Evolutionary conservation across 495 filamentous ascomycete genomes (phyloP).

Genomic region (Annulohypoxylon bovei): DNA sequence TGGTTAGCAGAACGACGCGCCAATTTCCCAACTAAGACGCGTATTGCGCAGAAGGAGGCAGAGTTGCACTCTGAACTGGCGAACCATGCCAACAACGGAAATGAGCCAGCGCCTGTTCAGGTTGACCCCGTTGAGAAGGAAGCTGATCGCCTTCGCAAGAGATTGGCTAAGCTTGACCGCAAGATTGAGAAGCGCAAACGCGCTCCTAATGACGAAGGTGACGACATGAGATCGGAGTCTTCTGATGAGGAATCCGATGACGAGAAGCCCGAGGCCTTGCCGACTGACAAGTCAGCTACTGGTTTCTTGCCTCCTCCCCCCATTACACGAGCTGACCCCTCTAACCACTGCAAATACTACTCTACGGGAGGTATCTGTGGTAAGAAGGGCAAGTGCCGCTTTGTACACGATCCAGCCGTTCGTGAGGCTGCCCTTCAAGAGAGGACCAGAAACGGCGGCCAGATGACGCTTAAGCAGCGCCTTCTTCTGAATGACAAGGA

Average conservation of each 20-base stretch:
- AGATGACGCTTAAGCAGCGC: constrained; percentile 65
- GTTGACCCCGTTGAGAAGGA: constrained; percentile 57
- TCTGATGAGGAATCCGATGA: constrained; percentile 55
- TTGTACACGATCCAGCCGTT: constrained; percentile 65
- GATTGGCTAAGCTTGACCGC: constrained; percentile 62
- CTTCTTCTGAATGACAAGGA: constrained; percentile 66
- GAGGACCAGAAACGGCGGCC: constrained; percentile 62
- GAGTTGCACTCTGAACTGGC: constrained; percentile 14
- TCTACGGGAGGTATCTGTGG: constrained; percentile 68
- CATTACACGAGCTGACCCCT: constrained; percentile 59
- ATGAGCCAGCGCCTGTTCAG: constrained; percentile 29
- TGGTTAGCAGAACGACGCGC: constrained; percentile 85
- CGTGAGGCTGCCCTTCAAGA: constrained; percentile 63
- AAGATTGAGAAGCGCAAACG: constrained; percentile 66
- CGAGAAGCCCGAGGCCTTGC: constrained; percentile 60
- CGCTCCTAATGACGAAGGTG: constrained; percentile 64
- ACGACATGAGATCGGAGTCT: constrained; percentile 61
- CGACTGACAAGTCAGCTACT: constrained; percentile 42
- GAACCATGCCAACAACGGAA: constrained; percentile 41
- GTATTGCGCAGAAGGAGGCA: constrained; percentile 60
- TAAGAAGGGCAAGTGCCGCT: constrained; percentile 72
- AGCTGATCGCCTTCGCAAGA: constrained; percentile 60
- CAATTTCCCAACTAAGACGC: constrained; percentile 78
- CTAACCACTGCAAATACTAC: constrained; percentile 68
- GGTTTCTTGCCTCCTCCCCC: constrained; percentile 52